These are phyloP conservation scores for Hymenotorrendiella dingleyae DNA, from an alignment of 2,329 filamentous ascomycete genomes.

Conservation along the genomic window DNA sequence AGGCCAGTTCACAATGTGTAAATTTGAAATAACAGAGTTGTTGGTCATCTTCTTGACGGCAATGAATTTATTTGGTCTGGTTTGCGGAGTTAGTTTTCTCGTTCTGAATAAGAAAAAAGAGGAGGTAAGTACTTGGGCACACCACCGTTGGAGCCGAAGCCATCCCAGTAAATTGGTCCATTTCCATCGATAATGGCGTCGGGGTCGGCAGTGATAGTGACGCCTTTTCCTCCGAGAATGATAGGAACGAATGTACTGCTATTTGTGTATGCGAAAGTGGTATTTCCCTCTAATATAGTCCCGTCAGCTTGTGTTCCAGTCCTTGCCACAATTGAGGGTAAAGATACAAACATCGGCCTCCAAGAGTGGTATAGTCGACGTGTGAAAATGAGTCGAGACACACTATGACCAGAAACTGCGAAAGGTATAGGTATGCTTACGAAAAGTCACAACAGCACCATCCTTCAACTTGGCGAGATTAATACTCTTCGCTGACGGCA, in stretches of 20 bases:
- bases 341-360: too few species aligned
- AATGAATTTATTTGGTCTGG: slow-evolving; percentile 52
- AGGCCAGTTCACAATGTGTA: slow-evolving; percentile 49
- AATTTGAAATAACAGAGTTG: slow-evolving; percentile 41
- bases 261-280: slow-evolving; percentile 32
- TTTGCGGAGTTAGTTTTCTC: slow-evolving; percentile 31
- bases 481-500: slow-evolving; percentile 51
- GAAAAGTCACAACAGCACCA: slow-evolving; percentile 52
- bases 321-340: too few species aligned
- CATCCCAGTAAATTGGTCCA: slow-evolving; percentile 56
- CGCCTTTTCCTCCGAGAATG: slow-evolving; percentile 49
- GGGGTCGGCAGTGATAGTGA: slow-evolving; percentile 46
- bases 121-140: slow-evolving; percentile 24
- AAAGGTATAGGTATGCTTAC: too few species aligned
- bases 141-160: slow-evolving; percentile 52
- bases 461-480: slow-evolving; percentile 47
- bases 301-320: too few species aligned
- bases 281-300: too few species aligned
- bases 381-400: too few species aligned
- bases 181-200: slow-evolving; percentile 52
- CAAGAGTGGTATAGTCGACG: too few species aligned
- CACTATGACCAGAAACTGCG: too few species aligned
- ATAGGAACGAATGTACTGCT: slow-evolving; percentile 22
- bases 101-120: too few species aligned
- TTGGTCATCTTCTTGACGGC: slow-evolving; percentile 46